Base-by-base conservation (phyloP, 1,139 yeast genomes). In the Geotrichum aggregatum region DNA sequence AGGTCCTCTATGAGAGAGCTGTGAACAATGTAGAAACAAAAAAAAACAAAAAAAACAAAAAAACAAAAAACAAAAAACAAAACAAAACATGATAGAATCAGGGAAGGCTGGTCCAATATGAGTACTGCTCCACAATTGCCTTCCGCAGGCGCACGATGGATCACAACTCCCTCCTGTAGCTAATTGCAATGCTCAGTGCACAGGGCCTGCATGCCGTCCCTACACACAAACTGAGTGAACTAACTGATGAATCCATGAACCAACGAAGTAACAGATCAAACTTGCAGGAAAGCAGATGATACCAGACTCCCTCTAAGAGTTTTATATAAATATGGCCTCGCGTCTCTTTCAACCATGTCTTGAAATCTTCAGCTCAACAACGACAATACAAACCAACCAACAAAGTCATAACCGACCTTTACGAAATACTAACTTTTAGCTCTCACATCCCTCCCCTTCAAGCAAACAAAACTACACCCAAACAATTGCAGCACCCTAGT, bases 401-500 rank as follows among this genome's bases (percentile, higher is more conserved):
- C n/a, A n/a, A n/a, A n/a, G n/a, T n/a, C n/a, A n/a, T n/a, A n/a
- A n/a, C n/a, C n/a, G n/a, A n/a, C n/a, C n/a, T n/a, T n/a, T n/a
- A n/a, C n/a, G n/a, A n/a, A n/a, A n/a, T 24, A 24, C 28, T 24
- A 24, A 24, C 28, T 24, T 24, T 24, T 24, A 24, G 28, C 38
- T 34, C 18, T 24, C 28, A 24, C 8, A 24, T 24, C 28, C n/a
- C n/a, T n/a, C n/a, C n/a, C 44, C 11, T 40, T 8, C 19, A 26
- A 30, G n/a, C 45, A 42, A 24, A 42, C 31, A 42, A 14, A 24
- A 33, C 26, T 26, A 41, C 21, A 18, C 28, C 28, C 36, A 19
- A 5, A 8, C 44, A 41, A 13, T 13, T n/a, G 4, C 14, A 14
- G 6, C 19, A 8, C 44, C 16, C n/a, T n/a, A n/a, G n/a, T n/a